Percentiles rank a stretch among this genome's conserved stretches.
These are phyloP conservation scores for Chaetomium globosum DNA, from an alignment of 2,329 filamentous ascomycete species.

Conservation along the genomic window DNA sequence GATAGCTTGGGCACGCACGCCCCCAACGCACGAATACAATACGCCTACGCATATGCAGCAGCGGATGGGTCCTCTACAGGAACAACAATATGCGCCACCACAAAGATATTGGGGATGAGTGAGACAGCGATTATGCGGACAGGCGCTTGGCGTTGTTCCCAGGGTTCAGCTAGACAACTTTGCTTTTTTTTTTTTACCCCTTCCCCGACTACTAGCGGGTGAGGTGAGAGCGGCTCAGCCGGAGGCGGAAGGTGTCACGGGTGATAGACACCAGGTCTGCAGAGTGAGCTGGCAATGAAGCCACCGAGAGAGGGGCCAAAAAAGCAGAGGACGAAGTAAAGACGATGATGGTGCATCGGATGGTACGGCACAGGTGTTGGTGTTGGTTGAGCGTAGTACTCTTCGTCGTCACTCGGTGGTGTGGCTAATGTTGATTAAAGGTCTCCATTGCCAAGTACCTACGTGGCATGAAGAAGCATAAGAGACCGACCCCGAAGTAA, in stretches of 20 bases:
- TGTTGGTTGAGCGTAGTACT: not conserved
- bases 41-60: not conserved
- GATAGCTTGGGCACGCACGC: no score
- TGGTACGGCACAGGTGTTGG: slow-evolving; percentile 1
- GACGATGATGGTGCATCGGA: not conserved
- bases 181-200: not conserved
- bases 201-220: not conserved
- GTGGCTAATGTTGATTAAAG: not conserved
- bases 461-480: slow-evolving; percentile 1
- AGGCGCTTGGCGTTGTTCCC: not conserved
- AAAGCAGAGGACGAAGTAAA: not conserved
- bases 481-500: not conserved
- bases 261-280: not conserved
- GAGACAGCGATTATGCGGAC: not conserved
- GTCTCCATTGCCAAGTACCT: slow-evolving; percentile 4
- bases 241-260: slow-evolving; percentile 8
- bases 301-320: not conserved
- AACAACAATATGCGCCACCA: not conserved
- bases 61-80: not conserved
- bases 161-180: not conserved
- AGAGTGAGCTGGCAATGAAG: slow-evolving; percentile 11
- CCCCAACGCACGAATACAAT: not conserved
- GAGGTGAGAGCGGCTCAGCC: not conserved
- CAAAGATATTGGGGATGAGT: not conserved
- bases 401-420: not conserved